Evolutionary conservation across 805 yeast genomes (phyloP).

Genomic region (Wickerhamiella bombiphila): DNA sequence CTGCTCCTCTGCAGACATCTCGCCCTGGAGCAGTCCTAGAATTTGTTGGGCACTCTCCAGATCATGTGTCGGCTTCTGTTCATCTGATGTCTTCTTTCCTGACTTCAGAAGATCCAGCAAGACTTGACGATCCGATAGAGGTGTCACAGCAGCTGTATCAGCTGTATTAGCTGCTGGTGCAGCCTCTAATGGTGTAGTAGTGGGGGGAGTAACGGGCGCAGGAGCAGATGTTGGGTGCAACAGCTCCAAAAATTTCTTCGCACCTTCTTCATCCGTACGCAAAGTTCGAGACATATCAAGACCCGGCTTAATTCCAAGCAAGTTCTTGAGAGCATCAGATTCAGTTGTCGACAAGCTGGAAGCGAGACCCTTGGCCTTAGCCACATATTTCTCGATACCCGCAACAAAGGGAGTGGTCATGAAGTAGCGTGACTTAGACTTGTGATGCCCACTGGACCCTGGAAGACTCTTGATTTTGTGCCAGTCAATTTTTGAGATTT

Average conservation of each 20-base stretch:
- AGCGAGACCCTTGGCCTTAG: slow-evolving; percentile 20
- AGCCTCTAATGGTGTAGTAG: not conserved
- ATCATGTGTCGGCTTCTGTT: slow-evolving; percentile 6
- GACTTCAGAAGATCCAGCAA: slow-evolving; percentile 18
- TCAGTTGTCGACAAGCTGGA: slow-evolving; percentile 18
- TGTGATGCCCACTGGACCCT: slow-evolving; percentile 15
- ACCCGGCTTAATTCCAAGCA: slow-evolving; percentile 18
- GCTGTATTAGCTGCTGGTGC: not conserved
- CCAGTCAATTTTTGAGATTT: slow-evolving; percentile 78
- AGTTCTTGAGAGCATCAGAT: slow-evolving; percentile 20
- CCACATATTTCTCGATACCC: slow-evolving; percentile 22
- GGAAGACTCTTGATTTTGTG: slow-evolving; percentile 23
- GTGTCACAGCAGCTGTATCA: not conserved
- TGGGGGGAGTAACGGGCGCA: too few relatives aligned
- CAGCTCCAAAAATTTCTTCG: slow-evolving; percentile 11
- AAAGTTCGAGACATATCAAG: slow-evolving; percentile 1
- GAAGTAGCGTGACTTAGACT: slow-evolving; percentile 17
- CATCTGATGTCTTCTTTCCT: slow-evolving; percentile 8
- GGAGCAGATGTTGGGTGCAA: slow-evolving; percentile 5
- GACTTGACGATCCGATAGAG: slow-evolving; percentile 14
- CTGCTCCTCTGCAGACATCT: slow-evolving; percentile 11
- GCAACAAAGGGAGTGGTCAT: slow-evolving; percentile 27
- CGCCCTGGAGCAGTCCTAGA: slow-evolving; percentile 18
- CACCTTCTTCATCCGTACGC: slow-evolving; percentile 10
- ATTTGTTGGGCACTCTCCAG: slow-evolving; percentile 22